Conservation (phyloP, 2,329 filamentous ascomycete genomes). For the Aspergillus felis region DNA sequence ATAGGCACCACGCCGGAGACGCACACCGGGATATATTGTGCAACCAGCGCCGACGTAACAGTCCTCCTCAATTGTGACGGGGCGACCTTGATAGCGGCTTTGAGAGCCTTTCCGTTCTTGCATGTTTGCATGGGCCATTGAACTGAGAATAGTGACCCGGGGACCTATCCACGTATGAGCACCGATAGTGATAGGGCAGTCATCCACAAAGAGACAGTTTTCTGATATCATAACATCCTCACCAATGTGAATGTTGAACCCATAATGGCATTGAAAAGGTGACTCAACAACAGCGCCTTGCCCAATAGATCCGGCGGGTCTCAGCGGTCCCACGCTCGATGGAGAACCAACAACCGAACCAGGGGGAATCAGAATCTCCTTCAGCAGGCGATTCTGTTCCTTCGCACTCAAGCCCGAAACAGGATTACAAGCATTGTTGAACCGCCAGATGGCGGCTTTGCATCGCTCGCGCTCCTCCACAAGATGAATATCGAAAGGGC, state of each 20-base stretch:
- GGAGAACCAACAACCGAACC: slow-evolving; percentile 42
- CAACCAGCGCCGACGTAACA: slow-evolving; percentile 62
- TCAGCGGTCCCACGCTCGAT: slow-evolving; percentile 50
- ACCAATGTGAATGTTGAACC: slow-evolving; percentile 88
- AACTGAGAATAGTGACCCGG: slow-evolving; percentile 81
- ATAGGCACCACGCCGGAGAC: slow-evolving; percentile 39
- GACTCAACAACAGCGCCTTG: slow-evolving; percentile 74
- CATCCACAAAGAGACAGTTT: slow-evolving; percentile 81
- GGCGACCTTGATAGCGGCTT: slow-evolving; percentile 65
- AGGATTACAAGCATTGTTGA: slow-evolving; percentile 79
- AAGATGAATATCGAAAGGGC: slow-evolving; percentile 72
- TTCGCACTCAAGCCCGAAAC: slow-evolving; percentile 62
- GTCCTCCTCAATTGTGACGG: slow-evolving; percentile 71
- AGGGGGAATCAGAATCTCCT: slow-evolving; percentile 36
- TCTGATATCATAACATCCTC: slow-evolving; percentile 79
- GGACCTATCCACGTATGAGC: slow-evolving; percentile 67
- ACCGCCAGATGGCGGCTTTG: slow-evolving; percentile 73
- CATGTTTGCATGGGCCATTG: slow-evolving; percentile 68
- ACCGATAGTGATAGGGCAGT: slow-evolving; percentile 78
- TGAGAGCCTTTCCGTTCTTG: slow-evolving; percentile 69
- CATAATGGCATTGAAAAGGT: slow-evolving; percentile 90
- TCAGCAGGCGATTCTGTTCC: slow-evolving; percentile 38
- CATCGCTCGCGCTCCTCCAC: slow-evolving; percentile 82
- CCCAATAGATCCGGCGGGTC: slow-evolving; percentile 61
- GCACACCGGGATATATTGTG: slow-evolving; percentile 52